Base-by-base conservation (phyloP, 164 flowering plant species). In the Annona cherimola region DNA sequence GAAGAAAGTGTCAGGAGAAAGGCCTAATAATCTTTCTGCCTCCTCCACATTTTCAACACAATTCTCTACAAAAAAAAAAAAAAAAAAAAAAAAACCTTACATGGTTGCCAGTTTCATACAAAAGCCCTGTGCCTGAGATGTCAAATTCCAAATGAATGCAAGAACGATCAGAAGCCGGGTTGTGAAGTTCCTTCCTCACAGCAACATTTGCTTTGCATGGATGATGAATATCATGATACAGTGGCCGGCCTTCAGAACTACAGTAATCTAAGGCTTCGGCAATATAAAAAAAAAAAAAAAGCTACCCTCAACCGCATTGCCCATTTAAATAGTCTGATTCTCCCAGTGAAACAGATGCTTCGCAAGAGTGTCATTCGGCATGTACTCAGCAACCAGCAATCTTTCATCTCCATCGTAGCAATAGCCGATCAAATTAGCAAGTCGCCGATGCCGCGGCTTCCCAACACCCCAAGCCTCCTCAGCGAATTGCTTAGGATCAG, bases 271-370 rank as follows among this genome's bases (percentile, higher is more conserved):
- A 79, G 44, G 98, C 98, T 83, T 93, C 96, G 46, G 96, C 98
- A 81, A 95, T 90, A 80, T 81, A 88, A 4, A 90, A 61, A 9
- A 61, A n/a, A 4, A 3, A 61, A 5, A n/a, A 26, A 62, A 72
- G 97, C 99, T 74, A 95, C 98, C 82, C 99, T 85, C 66, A 95
- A 71, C 12, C 99, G 90, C 99, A 95, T 90, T 2, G 89, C 96
- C 99, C 99, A 95, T 79, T 91, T 95, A 61, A 60, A 92, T 86
- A 3, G 96, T 90, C 74, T 93, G 98, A 74, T 85, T 93, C 82
- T 95, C 99, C 99, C 99, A 96, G 82, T 96, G 99, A 73, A 96
- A 96, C 4, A 96, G 85, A 89, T 96, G 97, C 77, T 90, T 96
- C 4, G 99, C 90, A 42, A 96, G 95, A 4, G 97, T 96, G 74